Base-by-base conservation (phyloP, 2,329 filamentous ascomycete genomes). In the Colletotrichum camelliae region DNA sequence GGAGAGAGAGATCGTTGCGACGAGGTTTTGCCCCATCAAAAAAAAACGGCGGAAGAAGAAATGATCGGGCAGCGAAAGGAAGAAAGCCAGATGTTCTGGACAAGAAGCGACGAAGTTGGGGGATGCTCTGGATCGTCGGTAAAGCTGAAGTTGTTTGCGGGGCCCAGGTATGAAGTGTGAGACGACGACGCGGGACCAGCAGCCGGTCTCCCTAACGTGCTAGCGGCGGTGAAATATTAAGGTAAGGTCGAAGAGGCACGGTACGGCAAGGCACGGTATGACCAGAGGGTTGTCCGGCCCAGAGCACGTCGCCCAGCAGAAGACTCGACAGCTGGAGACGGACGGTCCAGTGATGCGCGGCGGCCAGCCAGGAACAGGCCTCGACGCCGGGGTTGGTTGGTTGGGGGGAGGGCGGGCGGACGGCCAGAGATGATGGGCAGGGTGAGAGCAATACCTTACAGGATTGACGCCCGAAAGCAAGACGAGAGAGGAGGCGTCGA, bases 81-180 rank as follows among this genome's bases (percentile, higher is more conserved):
- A 73, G 65, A 69, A 67, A 35, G 65, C 58, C 74, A 76, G 70
- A 74, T 52, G 48, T 16, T 68, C 70, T 62, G 33, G 61, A 64
- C 43, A 37, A 73, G 58, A 35, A 58, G 73, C 55, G 64, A 75
- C 55, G 65, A 64, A 57, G 58, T 69, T 69, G 64, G 33, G 64
- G 65, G 58, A 35, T 70, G 52, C 58, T 73, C 43, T 76, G 77
- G 72, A 72, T 78, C 71, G 75, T 68, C 72, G 77, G 64, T 77
- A 71, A 75, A 75, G 66, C 74, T 74, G 77, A 71, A 72, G 72
- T 78, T 77, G 77, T 76, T 77, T 78, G 77, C 77, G 77, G 77
- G 77, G 77, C 77, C 75, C 60, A 72, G 76, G 68, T 77, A 64
- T 77, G 70, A 74, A 75, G 35, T 74, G 77, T 78, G 77, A 71